These are phyloP conservation scores for Samsoniella hepiali DNA, from an alignment of 2,329 filamentous ascomycete species.

Conservation along the genomic window DNA sequence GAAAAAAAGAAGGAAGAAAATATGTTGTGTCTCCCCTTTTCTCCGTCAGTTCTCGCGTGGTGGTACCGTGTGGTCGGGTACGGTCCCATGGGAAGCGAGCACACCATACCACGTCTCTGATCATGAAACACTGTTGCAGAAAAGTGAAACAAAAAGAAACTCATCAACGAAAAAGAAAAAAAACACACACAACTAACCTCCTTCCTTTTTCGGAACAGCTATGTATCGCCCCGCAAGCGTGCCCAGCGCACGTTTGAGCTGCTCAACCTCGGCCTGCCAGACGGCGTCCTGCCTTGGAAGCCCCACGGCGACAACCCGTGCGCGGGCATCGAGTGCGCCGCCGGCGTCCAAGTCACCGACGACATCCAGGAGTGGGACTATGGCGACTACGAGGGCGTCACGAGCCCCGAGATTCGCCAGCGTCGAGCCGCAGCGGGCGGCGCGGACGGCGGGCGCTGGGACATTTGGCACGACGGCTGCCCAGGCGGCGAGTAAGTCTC, in stretches of 20 bases:
- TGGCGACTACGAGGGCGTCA: slow-evolving; percentile 81
- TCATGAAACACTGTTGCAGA: too few species aligned
- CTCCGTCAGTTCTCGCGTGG: not conserved
- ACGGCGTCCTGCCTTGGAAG: slow-evolving; percentile 67
- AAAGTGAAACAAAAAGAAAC: too few species aligned
- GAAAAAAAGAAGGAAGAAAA: not conserved
- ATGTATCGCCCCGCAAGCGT: slow-evolving; percentile 80
- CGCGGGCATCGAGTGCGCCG: slow-evolving; percentile 48
- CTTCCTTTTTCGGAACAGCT: slow-evolving; percentile 42
- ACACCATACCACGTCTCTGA: too few species aligned
- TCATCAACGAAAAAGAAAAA: not conserved
- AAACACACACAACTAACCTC: not conserved
- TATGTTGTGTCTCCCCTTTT: not conserved
- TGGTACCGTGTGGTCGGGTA: not conserved
- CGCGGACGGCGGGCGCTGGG: slow-evolving; percentile 56
- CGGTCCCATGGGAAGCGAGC: too few species aligned
- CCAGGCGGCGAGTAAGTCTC: slow-evolving; percentile 73
- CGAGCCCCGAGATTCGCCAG: slow-evolving; percentile 63
- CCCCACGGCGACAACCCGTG: slow-evolving; percentile 39
- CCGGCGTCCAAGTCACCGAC: slow-evolving; percentile 64
- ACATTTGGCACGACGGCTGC: slow-evolving; percentile 89
- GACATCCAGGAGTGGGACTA: slow-evolving; percentile 86
- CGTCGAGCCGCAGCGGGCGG: slow-evolving; percentile 49
- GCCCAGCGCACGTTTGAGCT: slow-evolving; percentile 90
- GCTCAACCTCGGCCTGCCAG: slow-evolving; percentile 68